Percentiles rank a stretch among this genome's conserved stretches.
Evolutionary conservation across 371 early-diverging fungal genomes (phyloP).

Genomic region (Rhizopus arrhizus): DNA sequence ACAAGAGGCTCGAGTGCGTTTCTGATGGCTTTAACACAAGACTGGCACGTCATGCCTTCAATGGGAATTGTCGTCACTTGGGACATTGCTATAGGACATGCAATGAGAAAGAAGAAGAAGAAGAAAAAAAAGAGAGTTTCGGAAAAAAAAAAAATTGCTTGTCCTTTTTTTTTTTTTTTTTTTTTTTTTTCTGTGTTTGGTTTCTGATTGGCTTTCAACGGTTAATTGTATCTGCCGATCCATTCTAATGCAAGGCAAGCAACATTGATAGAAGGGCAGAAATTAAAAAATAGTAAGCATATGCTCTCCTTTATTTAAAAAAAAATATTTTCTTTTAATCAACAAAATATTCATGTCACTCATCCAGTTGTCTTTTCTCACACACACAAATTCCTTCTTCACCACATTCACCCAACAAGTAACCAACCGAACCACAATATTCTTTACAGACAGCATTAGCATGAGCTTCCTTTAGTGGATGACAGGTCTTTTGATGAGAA

Average conservation of each 20-base stretch:
- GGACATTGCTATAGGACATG: neutral
- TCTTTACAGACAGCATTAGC: constrained; percentile 23
- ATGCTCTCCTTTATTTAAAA: neutral
- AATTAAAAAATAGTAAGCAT: too few relatives aligned
- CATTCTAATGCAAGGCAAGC: too few relatives aligned
- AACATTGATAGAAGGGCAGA: too few relatives aligned
- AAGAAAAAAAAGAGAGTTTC: neutral
- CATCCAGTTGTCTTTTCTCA: too few relatives aligned
- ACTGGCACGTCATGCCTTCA: constrained; percentile 78
- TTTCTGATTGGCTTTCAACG: too few relatives aligned
- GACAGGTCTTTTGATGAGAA: constrained; percentile 13
- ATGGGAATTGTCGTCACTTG: constrained; percentile 35
- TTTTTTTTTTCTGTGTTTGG: neutral
- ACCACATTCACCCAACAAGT: constrained; percentile 30
- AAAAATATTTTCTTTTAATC: neutral
- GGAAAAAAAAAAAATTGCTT: neutral
- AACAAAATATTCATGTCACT: neutral
- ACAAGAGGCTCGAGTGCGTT: constrained; percentile 29
- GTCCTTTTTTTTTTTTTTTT: too few relatives aligned
- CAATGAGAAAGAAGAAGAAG: neutral
- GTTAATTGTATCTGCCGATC: too few relatives aligned
- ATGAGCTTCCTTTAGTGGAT: constrained; percentile 19
- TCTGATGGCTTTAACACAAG: constrained; percentile 73
- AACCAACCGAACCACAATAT: constrained; percentile 21
- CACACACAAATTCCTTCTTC: constrained; percentile 26